Base-by-base conservation (phyloP, 768 basidiomycete species). In the Boletales sp. region DNA sequence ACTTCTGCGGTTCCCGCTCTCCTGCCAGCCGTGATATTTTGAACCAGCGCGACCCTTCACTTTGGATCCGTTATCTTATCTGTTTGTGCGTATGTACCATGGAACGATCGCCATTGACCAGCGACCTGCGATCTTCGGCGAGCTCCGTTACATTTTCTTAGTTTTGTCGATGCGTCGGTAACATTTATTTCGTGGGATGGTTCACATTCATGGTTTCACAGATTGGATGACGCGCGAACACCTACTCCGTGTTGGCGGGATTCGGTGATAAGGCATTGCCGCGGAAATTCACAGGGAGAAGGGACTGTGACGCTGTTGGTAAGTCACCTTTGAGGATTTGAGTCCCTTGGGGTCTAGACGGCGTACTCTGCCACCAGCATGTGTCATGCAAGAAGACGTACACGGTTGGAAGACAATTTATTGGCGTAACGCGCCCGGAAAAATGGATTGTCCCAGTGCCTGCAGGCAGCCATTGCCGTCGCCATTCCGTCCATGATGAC, bases 391-490 rank as follows among this genome's bases (percentile, higher is more conserved):
- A 14, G 29, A 29, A 24, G 17, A 48, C 18, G 45, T 39, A 48
- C 42, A 36, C 29, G 13, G 44, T 49, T 31, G 45, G 14, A 44
- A 45, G 45, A 24, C 44, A 45, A 48, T 48, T 30, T 43, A 47
- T 43, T 37, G 24, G 24, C 24, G 24, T 24, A 24, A 24, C 24
- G 24, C 24, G 15, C n/a, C 32, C 36, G n/a, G 37, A 8, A 38
- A n/a, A 14, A 50, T 9, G 24, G 37, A 12, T 24, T 29, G 18
- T 47, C 39, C 27, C 31, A 38, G 40, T 47, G 34, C 32, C 29
- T 31, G 35, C 38, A 45, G 31, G 37, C 34, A 36, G 15, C 31
- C 38, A 2, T 47, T 43, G 34, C 42, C 50, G 41, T 43, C 41
- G 36, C 43, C 47, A 43, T 43, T 46, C 51, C 40, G 41, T 36